Evolutionary conservation across 2,329 filamentous ascomycete species (phyloP), one percentile per base, ranked within the genome.

Genomic region (Pseudocercospora vitis): DNA sequence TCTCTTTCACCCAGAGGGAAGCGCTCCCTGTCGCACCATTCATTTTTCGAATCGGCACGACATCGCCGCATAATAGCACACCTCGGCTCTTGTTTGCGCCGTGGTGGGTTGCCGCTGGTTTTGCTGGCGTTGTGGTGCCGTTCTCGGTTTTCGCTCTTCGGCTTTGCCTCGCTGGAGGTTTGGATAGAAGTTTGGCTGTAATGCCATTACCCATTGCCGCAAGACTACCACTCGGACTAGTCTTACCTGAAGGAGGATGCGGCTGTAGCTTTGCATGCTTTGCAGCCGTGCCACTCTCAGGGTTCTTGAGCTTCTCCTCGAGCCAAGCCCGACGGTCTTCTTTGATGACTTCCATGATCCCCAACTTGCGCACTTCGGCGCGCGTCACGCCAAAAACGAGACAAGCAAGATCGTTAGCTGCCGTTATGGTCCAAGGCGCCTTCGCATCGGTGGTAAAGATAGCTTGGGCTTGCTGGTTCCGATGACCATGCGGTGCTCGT

Each of bases 311-410:
- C 71, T 91, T 96, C 57, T 86, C 84, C 68, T 95, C 90, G 21
- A 99, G 78, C 94, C 94, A 99, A 23, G 85, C 83, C 61, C 92
- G 80, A 54, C 91, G 82, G 71, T 96, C 92, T 70, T 91, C 85
- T 71, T 92, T 88, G 14, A 99, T 91, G 24, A 99, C 90, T 69
- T 97, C 91, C 54, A 99, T 74, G 52, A 99, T 97, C 44, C 94
- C 92, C 77, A 97, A 85, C 68, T 91, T 96, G 51, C 91, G 85
- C 19, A 99, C 89, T 71, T 99, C 94, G 3, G 89, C 89, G 67
- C 90, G 89, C n/a, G 91, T 96, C 7, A 99, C 90, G n/a, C 94
- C 94, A 74, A 97, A 99, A n/a, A 97, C 87, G 37, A 99, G 78
- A 72, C 94, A 99, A 14, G 94, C 94, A 45, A 99, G 78, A 69